Evolutionary conservation across 495 filamentous ascomycete genomes (phyloP).

Genomic region (Aspergillus incahuasiensis): DNA sequence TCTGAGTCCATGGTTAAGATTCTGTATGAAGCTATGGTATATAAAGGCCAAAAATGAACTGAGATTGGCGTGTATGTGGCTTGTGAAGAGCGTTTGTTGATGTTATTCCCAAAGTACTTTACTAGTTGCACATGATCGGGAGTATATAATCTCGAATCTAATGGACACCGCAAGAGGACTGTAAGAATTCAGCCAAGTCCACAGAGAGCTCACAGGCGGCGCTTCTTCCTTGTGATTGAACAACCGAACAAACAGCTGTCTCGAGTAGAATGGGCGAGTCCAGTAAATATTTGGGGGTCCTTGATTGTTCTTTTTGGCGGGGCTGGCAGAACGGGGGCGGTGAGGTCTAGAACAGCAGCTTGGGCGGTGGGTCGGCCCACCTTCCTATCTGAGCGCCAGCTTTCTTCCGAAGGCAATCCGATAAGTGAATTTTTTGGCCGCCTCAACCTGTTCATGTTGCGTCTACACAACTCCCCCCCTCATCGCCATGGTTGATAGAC

Average conservation of each 20-base stretch:
- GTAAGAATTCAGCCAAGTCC: not conserved
- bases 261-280: not conserved
- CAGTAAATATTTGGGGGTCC: not conserved
- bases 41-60: not conserved
- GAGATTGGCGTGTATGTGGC: not conserved
- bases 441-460: constrained; percentile 1
- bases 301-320: constrained; percentile 14
- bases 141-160: no score
- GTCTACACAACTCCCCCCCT: not conserved
- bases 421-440: constrained; percentile 1
- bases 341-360: constrained; percentile 20
- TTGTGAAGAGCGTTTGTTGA: not conserved
- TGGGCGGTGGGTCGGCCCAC: constrained; percentile 27
- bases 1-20: constrained; percentile 43
- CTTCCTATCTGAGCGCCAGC: constrained; percentile 32
- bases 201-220: not conserved
- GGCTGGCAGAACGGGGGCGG: constrained; percentile 28
- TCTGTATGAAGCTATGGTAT: not conserved
- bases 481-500: constrained; percentile 38
- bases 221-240: not conserved
- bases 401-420: constrained; percentile 19
- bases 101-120: not conserved
- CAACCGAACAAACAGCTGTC: not conserved
- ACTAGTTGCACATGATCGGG: not conserved
- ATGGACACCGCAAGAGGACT: no score